These are phyloP conservation scores for Lentinula boryana DNA, from an alignment of 768 basidiomycete species.

Conservation along the genomic window DNA sequence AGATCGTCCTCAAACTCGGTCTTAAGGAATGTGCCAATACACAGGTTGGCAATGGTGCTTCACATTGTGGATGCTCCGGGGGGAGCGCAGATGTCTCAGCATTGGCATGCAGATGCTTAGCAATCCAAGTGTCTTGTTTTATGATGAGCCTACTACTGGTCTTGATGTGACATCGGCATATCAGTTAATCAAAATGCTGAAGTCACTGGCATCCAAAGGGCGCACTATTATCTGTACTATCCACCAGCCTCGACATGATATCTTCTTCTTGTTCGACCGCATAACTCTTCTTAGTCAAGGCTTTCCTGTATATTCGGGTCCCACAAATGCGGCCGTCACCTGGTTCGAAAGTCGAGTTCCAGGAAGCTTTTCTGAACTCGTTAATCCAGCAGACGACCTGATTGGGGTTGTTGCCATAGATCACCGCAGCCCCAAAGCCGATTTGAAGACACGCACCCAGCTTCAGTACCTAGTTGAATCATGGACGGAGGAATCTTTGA, in stretches of 20 bases:
- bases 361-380: neutral
- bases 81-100: conserved; percentile 55
- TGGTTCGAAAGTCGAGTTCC: conserved; percentile 6
- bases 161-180: conserved; percentile 43
- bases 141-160: conserved; percentile 57
- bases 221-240: conserved; percentile 43
- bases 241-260: conserved; percentile 41
- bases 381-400: conserved; percentile 29
- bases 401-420: conserved; percentile 23
- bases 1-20: conserved; percentile 35
- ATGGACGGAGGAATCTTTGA: conserved; percentile 17
- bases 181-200: conserved; percentile 36
- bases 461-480: conserved; percentile 23
- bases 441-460: conserved; percentile 21
- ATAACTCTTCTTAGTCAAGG: conserved; percentile 25
- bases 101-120: conserved; percentile 59
- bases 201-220: conserved; percentile 42
- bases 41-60: conserved; percentile 33
- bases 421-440: conserved; percentile 25
- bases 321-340: conserved; percentile 17
- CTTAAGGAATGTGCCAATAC: conserved; percentile 30
- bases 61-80: conserved; percentile 40
- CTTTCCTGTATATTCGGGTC: conserved; percentile 26
- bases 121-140: conserved; percentile 51
- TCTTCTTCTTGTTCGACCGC: conserved; percentile 28